Base-by-base conservation (phyloP, 371 early-diverging fungal species). In the Batkoa obscura region DNA sequence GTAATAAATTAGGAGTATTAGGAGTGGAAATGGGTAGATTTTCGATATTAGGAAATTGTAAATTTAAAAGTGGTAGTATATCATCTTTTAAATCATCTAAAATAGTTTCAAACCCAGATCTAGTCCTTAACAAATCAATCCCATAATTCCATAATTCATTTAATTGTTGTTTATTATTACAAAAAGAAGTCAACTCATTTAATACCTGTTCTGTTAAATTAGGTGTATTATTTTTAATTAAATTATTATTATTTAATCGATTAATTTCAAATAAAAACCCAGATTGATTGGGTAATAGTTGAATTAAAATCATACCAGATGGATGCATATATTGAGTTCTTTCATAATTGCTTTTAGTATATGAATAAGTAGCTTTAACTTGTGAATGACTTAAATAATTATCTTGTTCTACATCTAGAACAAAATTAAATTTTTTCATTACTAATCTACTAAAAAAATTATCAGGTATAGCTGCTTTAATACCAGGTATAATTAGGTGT, bases 341-440 rank as follows among this genome's bases (percentile, higher is more conserved):
- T 64, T 76, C 73, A 69, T 77, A 83, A 0, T 66, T 70, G 0
- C 77, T 72, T 32, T 84, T 73, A 50, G 73, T 68, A 64, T 81
- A 85, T 0, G 92, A 80, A 65, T 81, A 58, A 60, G 79, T 61
- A 59, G 59, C 37, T 23, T 10, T 3, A 23, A n/a, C 37, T 37
- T 64, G 65, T 15, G 65, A 65, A 30, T 60, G 57, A 3, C 66
- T 68, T 59, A 86, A 84, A 38, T 62, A 57, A 46, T 61, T 56
- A 64, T 93, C 94, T 0, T 90, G 81, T 61, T 97, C 98, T n/a
- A 89, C 76, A 63, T 97, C 98, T 15, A 94, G 74, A 3, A 95
- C 78, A 69, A 92, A 97, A 13, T 81, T 84, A 59, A 88, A 76
- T 31, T 73, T 72, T 38, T 81, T 76, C 30, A 92, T 72, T 35